Base-by-base conservation (phyloP, 345 rosid species). In the Moricandia moricandioides region DNA sequence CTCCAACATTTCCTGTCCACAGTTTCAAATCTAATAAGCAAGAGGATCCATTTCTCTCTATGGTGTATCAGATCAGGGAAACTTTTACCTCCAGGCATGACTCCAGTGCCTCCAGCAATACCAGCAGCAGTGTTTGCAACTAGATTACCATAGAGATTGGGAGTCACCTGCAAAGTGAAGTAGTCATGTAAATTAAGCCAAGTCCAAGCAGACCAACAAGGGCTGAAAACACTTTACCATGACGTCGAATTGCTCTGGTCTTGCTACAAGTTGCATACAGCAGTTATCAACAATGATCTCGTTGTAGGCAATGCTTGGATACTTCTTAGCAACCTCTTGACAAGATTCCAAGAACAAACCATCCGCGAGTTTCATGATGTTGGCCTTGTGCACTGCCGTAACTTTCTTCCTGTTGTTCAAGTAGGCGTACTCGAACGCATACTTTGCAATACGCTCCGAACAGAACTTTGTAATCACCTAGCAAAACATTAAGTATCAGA, bases 381-480 rank as follows among this genome's bases (percentile, higher is more conserved):
- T 96, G 10, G 99, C 99, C 78, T 96, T 96, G 67, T 96, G 99
- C 60, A 96, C 97, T 6, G 99, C 97, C 1, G 91, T 90, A 75
- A 92, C 98, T 80, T 86, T 91, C 89, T 92, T 92, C 79, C 98
- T 82, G 71, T 91, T 92, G 88, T 96, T 92, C 67, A 92, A 82
- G 82, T 91, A 91, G 2, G 98, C 98, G 85, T 91, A 96, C 86
- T 96, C 97, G 27, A 96, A 96, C 4, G 99, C 99, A 60, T 96
- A 96, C 62, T 96, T 89, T 1, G 99, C 99, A 65, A 96, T 85
- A 29, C 99, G 90, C 84, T 95, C 97, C 0, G 97, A 95, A 33
- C 97, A 95, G 75, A 95, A 95, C 97, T 95, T 95, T 77, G 99
- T 95, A 40, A 90, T 95, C 83, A 95, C 93, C 99, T 95, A 85